Evolutionary conservation across 768 basidiomycete genomes (phyloP), one percentile per base, ranked within the genome.

Genomic region (Russula virescens): DNA sequence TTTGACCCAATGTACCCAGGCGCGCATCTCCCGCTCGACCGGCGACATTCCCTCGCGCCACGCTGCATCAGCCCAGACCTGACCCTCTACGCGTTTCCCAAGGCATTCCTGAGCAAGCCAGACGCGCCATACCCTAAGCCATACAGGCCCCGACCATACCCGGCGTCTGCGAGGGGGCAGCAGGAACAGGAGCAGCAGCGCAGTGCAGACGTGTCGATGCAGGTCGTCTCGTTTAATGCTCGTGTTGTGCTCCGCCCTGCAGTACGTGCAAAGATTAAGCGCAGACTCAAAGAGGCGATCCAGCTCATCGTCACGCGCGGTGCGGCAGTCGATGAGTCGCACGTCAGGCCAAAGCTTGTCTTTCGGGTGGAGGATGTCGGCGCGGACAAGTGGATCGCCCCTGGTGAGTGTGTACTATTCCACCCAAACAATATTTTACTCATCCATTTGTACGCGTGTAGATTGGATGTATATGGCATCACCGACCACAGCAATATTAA

Each of bases 361-460:
- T 58, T 63, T 54, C 52, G 42, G n/a, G 40, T 16, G 6, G 51
- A 31, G 34, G 64, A 65, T n/a, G 51, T 58, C 19, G 64, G 64
- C 9, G 52, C 56, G 25, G 55, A 63, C 5, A 65, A 58, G 56
- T 63, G 64, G 56, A 57, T 65, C 16, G 46, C 13, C 6, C 51
- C 62, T n/a, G 61, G 64, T 65, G 47, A 34, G 62, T 50, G 18
- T 26, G 34, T 35, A 5, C 34, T 35, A 35, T 35, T n/a, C n/a
- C n/a, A n/a, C n/a, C n/a, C n/a, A n/a, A n/a, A n/a, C n/a, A n/a
- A n/a, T n/a, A n/a, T 35, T 35, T 35, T 35, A 35, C 34, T 35
- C n/a, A n/a, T n/a, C n/a, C n/a, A n/a, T n/a, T n/a, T n/a, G n/a
- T n/a, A n/a, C n/a, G n/a, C n/a, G n/a, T 10, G n/a, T n/a, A n/a